Evolutionary conservation across 225 moss, liverwort and hornwort genomes (phyloP), one percentile per base, ranked within the genome.

Genomic region (Polytrichum commune): DNA sequence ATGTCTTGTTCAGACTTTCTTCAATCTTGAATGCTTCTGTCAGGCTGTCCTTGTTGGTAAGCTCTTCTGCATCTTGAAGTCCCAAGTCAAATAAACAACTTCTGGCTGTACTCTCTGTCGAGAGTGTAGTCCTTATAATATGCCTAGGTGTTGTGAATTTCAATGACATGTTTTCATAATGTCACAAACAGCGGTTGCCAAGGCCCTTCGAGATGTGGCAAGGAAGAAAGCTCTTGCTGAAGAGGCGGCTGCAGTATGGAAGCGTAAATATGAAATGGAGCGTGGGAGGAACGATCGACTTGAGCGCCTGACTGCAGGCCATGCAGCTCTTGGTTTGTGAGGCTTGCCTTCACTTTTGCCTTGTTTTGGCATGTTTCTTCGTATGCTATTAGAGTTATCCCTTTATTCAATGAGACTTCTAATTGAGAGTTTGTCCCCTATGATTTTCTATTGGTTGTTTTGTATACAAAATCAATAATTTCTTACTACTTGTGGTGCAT

Each of bases 181-280:
- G 5, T 81, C 4, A 33, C 68, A 55, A 60, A 71, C 79, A 95
- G 95, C 83, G 63, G 95, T 95, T 72, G 91, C 91, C 35, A 91
- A 81, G 83, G 87, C 83, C 46, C 83, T 95, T 63, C 80, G 89
- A 79, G 86, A 95, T 64, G 93, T 95, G 54, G 92, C 91, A 57
- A 86, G 85, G 76, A 80, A 88, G 72, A 95, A 88, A 76, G 79
- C 86, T 29, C 83, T 81, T 72, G 89, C 86, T 69, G 78, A 80
- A 77, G 84, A 91, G 75, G 95, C 92, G 82, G 89, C 92, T 71
- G 81, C 91, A 35, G 78, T 88, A 71, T 95, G 95, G 95, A 95
- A 93, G 82, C 81, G 77, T 20, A 95, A 85, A 76, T 95, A 93
- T 74, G 95, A 95, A 79, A 75, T 90, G 65, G 95, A 95, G 80